Conservation (phyloP, 768 basidiomycete species). For the Tulasnella sp. region DNA sequence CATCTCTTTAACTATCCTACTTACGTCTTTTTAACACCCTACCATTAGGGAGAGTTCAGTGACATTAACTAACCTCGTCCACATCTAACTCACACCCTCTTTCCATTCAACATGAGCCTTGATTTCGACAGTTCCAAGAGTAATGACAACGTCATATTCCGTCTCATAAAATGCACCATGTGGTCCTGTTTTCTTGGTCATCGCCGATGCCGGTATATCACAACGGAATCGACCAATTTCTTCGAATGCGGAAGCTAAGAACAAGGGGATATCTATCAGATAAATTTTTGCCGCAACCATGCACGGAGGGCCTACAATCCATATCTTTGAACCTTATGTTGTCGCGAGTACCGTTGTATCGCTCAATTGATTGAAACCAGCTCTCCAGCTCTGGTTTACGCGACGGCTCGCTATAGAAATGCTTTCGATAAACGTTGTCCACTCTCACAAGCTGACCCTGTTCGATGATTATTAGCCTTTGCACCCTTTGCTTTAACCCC, state of each 20-base stretch:
- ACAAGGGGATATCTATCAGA: background rate
- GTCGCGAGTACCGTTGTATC: background rate
- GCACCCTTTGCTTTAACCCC: background rate
- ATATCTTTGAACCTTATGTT: background rate
- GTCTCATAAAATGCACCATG: background rate
- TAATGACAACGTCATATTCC: background rate
- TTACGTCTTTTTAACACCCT: background rate
- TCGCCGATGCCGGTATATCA: background rate
- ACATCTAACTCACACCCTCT: background rate
- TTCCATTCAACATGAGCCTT: slow-evolving; percentile 5
- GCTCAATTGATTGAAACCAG: background rate
- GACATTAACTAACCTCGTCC: background rate
- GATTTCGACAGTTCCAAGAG: background rate
- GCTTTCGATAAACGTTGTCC: background rate
- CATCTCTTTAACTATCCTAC: background rate
- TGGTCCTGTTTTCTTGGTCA: background rate
- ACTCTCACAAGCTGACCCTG: background rate
- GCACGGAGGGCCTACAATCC: background rate
- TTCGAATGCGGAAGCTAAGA: background rate
- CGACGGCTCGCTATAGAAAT: background rate
- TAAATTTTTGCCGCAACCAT: background rate
- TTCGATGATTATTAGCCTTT: background rate
- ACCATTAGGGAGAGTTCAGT: background rate
- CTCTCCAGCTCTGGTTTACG: background rate
- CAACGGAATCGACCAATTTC: background rate